Evolutionary conservation across 371 early-diverging fungal species (phyloP), one percentile per base, ranked within the genome.

Genomic region (Encephalitozoon romaleae): DNA sequence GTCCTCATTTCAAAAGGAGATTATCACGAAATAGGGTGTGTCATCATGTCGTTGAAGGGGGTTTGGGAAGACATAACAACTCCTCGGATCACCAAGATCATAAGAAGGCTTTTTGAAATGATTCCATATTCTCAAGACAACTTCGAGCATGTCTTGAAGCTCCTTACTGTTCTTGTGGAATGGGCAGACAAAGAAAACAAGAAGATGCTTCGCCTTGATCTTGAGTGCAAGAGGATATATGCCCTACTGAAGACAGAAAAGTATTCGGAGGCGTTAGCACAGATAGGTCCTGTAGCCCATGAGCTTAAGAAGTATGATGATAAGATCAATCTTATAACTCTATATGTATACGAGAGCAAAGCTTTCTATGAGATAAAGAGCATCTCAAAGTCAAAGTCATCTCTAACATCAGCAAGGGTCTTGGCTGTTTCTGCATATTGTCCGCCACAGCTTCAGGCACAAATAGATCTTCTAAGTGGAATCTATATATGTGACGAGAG

Each of bases 261-360:
- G 38, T 83, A 84, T 70, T 74, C 42, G n/a, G 82, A 84, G 28
- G 70, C 76, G 2, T 55, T 86, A 3, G 66, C 55, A 9, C 45
- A 68, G 45, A 84, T 86, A 23, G 25, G 32, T 32, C 54, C 59
- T 21, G 67, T 84, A n/a, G 66, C 70, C 5, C 79, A 79, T 54
- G 81, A 80, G 25, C 64, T 84, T 1, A 86, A 86, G 68, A 84
- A 81, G 53, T 77, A 72, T 53, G 84, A 86, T 52, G 86, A 86
- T 66, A 84, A 81, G 45, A 26, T 70, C 21, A 82, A 82, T 28
- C 59, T 84, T 8, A 84, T 84, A 9, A 74, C 66, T 23, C 54
- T 86, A 4, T 84, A 79, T 74, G 72, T 83, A 15, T 82, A 81
- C 65, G 84, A 86, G 49, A 83, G 84, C 53, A 83, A 76, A 49